Base-by-base conservation (phyloP, 2,329 filamentous ascomycete genomes). In the Xylaria sp. region DNA sequence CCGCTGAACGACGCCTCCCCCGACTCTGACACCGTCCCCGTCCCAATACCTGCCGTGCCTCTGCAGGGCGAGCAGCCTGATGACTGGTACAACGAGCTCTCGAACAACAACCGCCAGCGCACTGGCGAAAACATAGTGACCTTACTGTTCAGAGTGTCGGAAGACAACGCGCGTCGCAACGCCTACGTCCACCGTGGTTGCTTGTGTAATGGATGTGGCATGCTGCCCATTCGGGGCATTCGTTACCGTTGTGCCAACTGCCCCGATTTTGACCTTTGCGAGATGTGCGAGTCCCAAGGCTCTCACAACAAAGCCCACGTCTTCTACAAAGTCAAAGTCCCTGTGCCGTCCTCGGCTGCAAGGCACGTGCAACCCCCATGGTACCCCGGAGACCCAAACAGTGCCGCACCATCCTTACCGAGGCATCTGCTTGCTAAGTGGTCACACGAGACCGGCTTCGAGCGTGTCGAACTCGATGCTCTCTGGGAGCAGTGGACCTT, bases 401-500 rank as follows among this genome's bases (percentile, higher is more conserved):
- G 85, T 66, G 87, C 90, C 69, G 82, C 86, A 17, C 84, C 86
- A 19, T 87, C 81, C 44, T 81, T 98, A n/a, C 86, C 88, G 0
- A 83, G 87, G 25, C 75, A 81, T 1, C 78, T 95, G 37, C 88
- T 91, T 54, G 85, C 87, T 54, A 88, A 87, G 61, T 82, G 93
- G 56, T 86, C 87, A 29, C 83, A 83, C 56, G 88, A 91, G 63
- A 93, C 90, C 0, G 87, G 87, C 17, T 91, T 96, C 76, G 93
- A 97, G 72, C 86, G 90, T 27, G 90, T 92, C 1, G 92, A 96
- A 75, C 81, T 99, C 5, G 94, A 98, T 77, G 94, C 93, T 6
- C 86, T 96, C 41, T 98, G 93, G 89, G 94, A 98, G 72, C 94
- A 98, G 73, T 99, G 96, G 85, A 93, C 91, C 4, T 97, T 93